Percentiles rank a stretch among this genome's conserved stretches.
Conservation (phyloP, 176 grass and related monocot genomes). For the Miscanthus lutarioriparius region DNA sequence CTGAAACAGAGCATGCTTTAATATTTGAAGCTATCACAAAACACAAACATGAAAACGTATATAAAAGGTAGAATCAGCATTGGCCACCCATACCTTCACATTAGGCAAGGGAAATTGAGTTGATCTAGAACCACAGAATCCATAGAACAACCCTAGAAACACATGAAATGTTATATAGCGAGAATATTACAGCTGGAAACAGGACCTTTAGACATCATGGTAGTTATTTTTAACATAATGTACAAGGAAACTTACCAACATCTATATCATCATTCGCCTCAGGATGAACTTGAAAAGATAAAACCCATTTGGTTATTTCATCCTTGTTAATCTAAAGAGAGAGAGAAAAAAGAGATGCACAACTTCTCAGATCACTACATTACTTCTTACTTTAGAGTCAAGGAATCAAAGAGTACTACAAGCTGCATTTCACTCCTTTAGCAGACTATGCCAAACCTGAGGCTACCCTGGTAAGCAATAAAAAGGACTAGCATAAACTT, state of each 20-base stretch:
- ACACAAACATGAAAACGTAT: background rate
- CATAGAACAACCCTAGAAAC: constrained; percentile 69
- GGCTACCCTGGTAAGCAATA: background rate
- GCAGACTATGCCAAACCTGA: background rate
- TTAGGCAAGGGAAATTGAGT: constrained; percentile 54
- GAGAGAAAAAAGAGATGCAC: background rate
- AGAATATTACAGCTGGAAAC: constrained; percentile 23
- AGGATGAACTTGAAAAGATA: constrained; percentile 85
- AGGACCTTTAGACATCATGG: background rate
- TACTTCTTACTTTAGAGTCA: background rate
- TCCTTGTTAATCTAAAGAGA: constrained; percentile 75
- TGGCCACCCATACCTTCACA: constrained; percentile 27
- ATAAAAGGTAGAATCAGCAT: background rate
- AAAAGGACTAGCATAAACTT: background rate
- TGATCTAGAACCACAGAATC: constrained; percentile 87
- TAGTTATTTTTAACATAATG: background rate
- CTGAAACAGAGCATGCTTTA: constrained; percentile 39
- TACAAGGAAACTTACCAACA: constrained; percentile 44
- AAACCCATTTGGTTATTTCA: constrained; percentile 69
- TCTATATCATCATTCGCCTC: constrained; percentile 25
- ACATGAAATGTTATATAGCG: background rate
- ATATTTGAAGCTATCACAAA: constrained; percentile 9
- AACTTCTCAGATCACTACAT: constrained; percentile 17
- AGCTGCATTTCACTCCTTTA: background rate
- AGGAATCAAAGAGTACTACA: background rate